Base-by-base conservation (phyloP, 2,329 filamentous ascomycete genomes). In the Trichophyton benhamiae region DNA sequence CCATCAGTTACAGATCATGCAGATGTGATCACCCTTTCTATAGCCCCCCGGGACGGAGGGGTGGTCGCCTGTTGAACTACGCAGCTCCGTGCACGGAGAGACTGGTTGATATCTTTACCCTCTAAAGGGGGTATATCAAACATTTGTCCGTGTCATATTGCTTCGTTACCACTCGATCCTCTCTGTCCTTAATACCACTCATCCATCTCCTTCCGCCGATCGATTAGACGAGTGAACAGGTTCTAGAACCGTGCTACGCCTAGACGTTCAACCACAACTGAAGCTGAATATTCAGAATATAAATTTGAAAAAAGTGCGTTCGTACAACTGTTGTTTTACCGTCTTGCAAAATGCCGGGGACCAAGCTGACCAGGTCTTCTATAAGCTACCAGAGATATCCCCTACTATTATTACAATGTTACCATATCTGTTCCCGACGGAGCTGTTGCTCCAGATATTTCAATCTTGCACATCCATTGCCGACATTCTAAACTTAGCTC, bases 381-480 rank as follows among this genome's bases (percentile, higher is more conserved):
- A 15, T n/a, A 52, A 52, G 9, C 8, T 38, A 44, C 60, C 20
- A 33, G 25, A 25, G 27, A 53, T n/a, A 15, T 15, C 13, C 20
- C 11, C 17, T 58, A 38, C 15, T 58, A 42, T 22, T 42, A 13
- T 20, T 30, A 68, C 53, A 65, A 85, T 85, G 82, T 67, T 76
- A 59, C 76, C 85, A 72, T 75, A 81, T 66, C 68, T 76, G 60
- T 74, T 86, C 27, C 78, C 83, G 25, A 82, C 80, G 67, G 83
- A 85, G 73, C 77, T 84, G 60, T 67, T 84, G 62, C 75, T 80
- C 63, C 80, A 83, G 61, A 75, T 86, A 60, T 83, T 80, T 70
- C 74, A 78, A 61, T 81, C 77, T 59, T 78, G 80, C 66, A 74
- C 75, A 49, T 77, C 79, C 36, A 72, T 85, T 57, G 70, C 74